Evolutionary conservation across 2,329 filamentous ascomycete species (phyloP), one percentile per base, ranked within the genome.

Genomic region (Cladosporium sp.): DNA sequence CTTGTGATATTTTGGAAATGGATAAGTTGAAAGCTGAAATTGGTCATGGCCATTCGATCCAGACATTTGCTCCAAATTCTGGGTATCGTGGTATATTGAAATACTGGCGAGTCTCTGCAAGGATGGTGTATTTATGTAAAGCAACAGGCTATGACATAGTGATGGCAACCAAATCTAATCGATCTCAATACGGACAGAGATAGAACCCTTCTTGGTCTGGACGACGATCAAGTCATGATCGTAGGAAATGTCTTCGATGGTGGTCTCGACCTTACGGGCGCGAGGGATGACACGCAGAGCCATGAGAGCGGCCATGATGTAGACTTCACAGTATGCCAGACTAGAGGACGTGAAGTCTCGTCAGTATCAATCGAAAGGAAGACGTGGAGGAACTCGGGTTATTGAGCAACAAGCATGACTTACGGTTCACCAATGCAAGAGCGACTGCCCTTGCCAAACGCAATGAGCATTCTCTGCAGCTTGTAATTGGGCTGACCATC

Each of bases 381-480:
- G 4, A 9, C 22, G 9, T 4, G 22, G 4, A 27, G 22, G 22
- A 9, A n/a, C n/a, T n/a, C 36, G 12, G 24, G 15, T 8, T 3
- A 22, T n/a, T 17, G 13, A 13, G 6, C n/a, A 4, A n/a, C 12
- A 11, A 39, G 7, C 9, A n/a, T n/a, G 11, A 48, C 53, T 50
- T 27, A 55, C 53, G 65, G 32, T 58, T 63, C 27, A 59, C 57
- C 56, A 57, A 69, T 58, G 61, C 67, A 56, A 9, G 50, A 53
- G 27, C 68, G 59, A 12, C 65, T 58, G 3, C 68, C 68, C 8
- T 64, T 64, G 2, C 64, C 65, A 51, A 70, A 71, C 2, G 61
- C 55, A 12, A 68, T 59, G 2, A 66, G 59, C 54, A 57, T 67
- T 38, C 60, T 58, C 4, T 67, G 62, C 18, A 68, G 18, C 18